phyloP scores from a whole-genome alignment of 169 alveolate species.

The Eimeria sp. region DNA sequence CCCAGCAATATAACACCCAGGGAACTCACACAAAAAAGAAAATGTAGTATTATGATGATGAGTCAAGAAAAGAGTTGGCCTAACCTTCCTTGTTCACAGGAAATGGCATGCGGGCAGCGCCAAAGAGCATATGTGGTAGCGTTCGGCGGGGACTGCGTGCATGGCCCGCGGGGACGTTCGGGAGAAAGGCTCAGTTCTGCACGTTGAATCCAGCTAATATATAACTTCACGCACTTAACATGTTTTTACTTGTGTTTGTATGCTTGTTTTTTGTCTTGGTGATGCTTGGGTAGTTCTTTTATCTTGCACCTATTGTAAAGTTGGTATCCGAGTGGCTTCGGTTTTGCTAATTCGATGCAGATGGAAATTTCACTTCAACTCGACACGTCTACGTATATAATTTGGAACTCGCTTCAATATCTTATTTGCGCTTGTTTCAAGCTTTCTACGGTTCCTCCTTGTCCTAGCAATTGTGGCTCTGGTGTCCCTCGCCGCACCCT shows the following conservation, averaged over 20 bases:
- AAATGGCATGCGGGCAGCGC: background rate
- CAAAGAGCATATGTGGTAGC: background rate
- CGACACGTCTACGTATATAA: background rate
- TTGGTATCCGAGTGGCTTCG: background rate
- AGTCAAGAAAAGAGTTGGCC: background rate
- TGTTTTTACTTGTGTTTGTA: background rate
- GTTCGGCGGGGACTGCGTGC: slow-evolving; percentile 1
- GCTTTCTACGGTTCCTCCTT: background rate
- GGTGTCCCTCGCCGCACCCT: background rate
- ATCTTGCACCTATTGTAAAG: background rate
- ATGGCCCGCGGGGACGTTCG: background rate
- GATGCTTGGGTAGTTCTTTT: background rate
- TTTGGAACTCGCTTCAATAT: background rate
- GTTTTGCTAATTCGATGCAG: background rate
- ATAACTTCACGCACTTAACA: background rate
- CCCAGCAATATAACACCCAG: background rate
- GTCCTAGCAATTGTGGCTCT: background rate
- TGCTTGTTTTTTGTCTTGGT: background rate
- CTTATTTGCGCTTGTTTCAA: background rate
- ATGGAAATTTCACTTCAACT: background rate
- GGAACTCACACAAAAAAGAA: background rate
- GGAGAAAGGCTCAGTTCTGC: background rate
- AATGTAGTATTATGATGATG: background rate
- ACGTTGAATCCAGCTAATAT: background rate
- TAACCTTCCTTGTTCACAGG: background rate